A percentile compares a stretch with the other conserved stretches of the same genome.
These are phyloP conservation scores for Diatrype stigma DNA, from an alignment of 2,329 filamentous ascomycete genomes.

Conservation along the genomic window DNA sequence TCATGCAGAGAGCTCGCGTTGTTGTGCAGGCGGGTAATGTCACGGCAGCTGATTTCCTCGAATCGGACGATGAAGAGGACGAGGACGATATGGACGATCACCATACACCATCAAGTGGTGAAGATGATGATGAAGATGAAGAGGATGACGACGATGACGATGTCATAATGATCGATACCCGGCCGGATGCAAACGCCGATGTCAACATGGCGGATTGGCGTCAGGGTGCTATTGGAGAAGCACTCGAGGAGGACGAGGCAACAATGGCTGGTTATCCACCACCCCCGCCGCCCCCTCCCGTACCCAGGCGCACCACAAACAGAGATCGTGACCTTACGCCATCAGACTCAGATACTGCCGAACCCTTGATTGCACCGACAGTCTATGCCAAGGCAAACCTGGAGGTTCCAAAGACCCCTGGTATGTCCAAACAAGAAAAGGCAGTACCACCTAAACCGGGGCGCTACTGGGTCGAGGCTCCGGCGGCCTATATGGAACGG, in stretches of 20 bases:
- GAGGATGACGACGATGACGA: constrained; percentile 57
- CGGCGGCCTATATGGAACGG: constrained; percentile 61
- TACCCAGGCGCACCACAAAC: constrained; percentile 38
- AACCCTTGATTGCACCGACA: constrained; percentile 58
- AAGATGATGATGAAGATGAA: constrained; percentile 61
- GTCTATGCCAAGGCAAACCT: constrained; percentile 62
- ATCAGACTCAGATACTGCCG: constrained; percentile 69
- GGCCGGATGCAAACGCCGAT: constrained; percentile 39
- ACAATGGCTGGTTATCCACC: constrained; percentile 72
- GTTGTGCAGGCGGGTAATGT: constrained; percentile 24
- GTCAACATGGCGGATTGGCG: constrained; percentile 46
- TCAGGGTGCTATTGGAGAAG: constrained; percentile 51
- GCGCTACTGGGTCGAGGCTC: constrained; percentile 82
- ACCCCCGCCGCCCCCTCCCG: constrained; percentile 57
- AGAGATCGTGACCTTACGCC: constrained; percentile 61
- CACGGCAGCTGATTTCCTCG: constrained; percentile 31
- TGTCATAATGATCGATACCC: constrained; percentile 54
- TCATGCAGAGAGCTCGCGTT: constrained; percentile 34
- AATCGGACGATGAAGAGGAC: constrained; percentile 43
- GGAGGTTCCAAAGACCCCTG: constrained; percentile 79
- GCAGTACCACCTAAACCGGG: constrained; percentile 58
- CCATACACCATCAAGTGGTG: constrained; percentile 29
- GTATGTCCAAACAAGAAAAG: constrained; percentile 37
- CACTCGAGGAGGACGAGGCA: constrained; percentile 71
- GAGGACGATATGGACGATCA: constrained; percentile 39